Percentiles rank a stretch among this genome's conserved stretches.
These are phyloP conservation scores for Mortierella hygrophila DNA, from an alignment of 192 early-diverging fungal genomes.

Conservation along the genomic window DNA sequence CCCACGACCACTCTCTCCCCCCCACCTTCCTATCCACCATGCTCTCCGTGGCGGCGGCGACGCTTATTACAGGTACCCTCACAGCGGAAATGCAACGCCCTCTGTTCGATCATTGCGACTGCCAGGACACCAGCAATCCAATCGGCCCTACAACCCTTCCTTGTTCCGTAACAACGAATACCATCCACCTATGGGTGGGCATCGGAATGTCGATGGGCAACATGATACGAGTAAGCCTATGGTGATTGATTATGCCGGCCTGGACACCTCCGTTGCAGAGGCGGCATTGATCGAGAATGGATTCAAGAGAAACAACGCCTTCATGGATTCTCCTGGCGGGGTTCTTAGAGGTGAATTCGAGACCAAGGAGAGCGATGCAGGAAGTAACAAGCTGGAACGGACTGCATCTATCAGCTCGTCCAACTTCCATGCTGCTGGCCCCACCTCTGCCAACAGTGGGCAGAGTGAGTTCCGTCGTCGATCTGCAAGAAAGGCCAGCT, in stretches of 20 bases:
- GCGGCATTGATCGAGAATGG: constrained; percentile 28
- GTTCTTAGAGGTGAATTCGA: background rate
- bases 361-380: background rate
- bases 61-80: constrained; percentile 14
- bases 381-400: constrained; percentile 1
- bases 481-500: constrained; percentile 48
- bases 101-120: constrained; percentile 15
- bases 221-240: constrained; percentile 16
- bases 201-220: constrained; percentile 17
- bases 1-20: background rate
- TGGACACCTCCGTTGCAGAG: constrained; percentile 29
- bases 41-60: constrained; percentile 6
- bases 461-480: constrained; percentile 26
- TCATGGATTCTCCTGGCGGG: background rate
- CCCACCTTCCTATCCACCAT: background rate
- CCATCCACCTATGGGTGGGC: constrained; percentile 12
- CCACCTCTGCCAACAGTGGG: background rate
- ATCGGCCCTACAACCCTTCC: constrained; percentile 25
- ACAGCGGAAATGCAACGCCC: constrained; percentile 19
- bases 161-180: constrained; percentile 10
- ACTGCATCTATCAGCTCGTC: constrained; percentile 29
- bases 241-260: constrained; percentile 39
- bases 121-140: constrained; percentile 18
- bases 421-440: background rate
- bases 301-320: background rate